phyloP scores from a whole-genome alignment of 148 eudicot genomes.

The Heliamphora exappendiculata region DNA sequence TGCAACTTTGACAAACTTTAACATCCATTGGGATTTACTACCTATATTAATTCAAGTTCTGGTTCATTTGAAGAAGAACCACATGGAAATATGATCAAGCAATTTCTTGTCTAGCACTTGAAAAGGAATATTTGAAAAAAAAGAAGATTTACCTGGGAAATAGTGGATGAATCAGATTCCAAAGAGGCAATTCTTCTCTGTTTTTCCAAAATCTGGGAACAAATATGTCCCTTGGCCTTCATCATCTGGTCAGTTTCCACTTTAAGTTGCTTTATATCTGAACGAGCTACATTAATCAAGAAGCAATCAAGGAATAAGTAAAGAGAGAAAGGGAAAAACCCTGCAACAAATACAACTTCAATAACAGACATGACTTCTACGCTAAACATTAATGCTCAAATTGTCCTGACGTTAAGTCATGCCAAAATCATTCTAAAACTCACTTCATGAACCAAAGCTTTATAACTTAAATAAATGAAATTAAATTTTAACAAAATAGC shows the following conservation, averaged over 20 bases:
- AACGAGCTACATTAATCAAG: slow-evolving; percentile 39
- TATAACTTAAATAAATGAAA: neutral
- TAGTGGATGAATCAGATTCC: slow-evolving; percentile 58
- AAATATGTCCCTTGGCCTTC: slow-evolving; percentile 49
- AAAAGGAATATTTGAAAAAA: neutral
- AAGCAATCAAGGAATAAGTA: neutral
- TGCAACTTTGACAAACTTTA: neutral
- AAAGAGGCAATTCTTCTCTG: slow-evolving; percentile 53
- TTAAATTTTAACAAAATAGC: neutral
- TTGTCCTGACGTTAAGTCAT: neutral
- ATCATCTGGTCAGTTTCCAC: slow-evolving; percentile 56
- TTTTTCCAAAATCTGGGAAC: slow-evolving; percentile 64
- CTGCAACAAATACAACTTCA: neutral
- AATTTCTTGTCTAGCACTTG: neutral
- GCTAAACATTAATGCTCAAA: neutral
- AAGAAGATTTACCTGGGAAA: slow-evolving; percentile 45
- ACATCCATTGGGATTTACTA: neutral
- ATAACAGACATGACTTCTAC: neutral
- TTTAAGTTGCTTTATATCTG: slow-evolving; percentile 42
- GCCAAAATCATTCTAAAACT: neutral
- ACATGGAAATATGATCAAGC: neutral
- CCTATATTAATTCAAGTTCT: no score
- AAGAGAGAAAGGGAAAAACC: neutral
- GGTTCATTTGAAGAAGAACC: no score
- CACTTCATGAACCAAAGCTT: neutral